Evolutionary conservation across 2,329 filamentous ascomycete species (phyloP), one percentile per base, ranked within the genome.

Genomic region (Pezizomycotina sp.): DNA sequence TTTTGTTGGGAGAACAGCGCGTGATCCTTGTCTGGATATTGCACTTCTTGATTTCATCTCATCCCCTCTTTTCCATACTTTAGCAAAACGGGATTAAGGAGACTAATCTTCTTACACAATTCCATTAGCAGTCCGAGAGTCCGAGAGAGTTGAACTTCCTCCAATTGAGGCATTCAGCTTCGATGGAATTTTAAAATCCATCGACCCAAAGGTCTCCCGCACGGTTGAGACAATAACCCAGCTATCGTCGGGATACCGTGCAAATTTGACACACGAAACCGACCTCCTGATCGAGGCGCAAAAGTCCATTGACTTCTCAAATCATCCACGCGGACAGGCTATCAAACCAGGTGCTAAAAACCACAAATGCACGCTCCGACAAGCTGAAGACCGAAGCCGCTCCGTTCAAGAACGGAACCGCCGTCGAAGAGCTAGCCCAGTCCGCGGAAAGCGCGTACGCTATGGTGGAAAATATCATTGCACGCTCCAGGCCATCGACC

Each of bases 161-260:
- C 40, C 42, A 12, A 43, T 52, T 36, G 48, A 49, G 27, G 48
- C 48, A 18, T 52, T 52, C 31, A 50, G 49, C 15, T 51, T 50
- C 29, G 46, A 36, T 29, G 44, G 47, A 9, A 52, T 52, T 42
- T 34, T 52, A 24, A 51, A 50, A 28, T 40, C 48, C 19, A 46
- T 51, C 8, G 48, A 51, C 16, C 49, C 49, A 10, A 45, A 50
- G 23, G 49, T 51, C 13, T 48, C 47, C 2, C 38, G 42, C 19
- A 41, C 49, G 4, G 31, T 50, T n/a, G 46, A 46, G 13, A 37
- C 44, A 4, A 45, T 51, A 26, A 39, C 43, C 27, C 41, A 46
- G 14, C 43, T 50, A 23, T 52, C 42, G 13, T 39, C 36, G 13
- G 42, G 42, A 32, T 52, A 48, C 31, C 50, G 46, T 22, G 41